Evolutionary conservation across 2,329 filamentous ascomycete species (phyloP).

Genomic region (Penicillium brasilianum): DNA sequence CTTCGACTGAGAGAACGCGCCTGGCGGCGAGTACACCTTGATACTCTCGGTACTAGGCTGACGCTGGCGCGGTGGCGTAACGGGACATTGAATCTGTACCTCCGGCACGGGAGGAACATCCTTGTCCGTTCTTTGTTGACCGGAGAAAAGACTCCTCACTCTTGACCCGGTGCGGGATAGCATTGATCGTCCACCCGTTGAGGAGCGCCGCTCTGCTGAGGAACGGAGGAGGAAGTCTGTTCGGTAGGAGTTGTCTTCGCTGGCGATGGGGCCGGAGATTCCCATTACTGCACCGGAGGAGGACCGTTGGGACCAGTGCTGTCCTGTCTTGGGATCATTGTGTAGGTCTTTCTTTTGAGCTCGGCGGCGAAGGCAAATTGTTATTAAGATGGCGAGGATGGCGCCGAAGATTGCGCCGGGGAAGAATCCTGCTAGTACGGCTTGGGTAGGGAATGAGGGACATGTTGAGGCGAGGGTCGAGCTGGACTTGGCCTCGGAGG

Average conservation of each 20-base stretch:
- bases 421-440: slow-evolving; percentile 53
- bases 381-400: slow-evolving; percentile 60
- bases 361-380: slow-evolving; percentile 42
- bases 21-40: slow-evolving; percentile 52
- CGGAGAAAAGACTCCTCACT: slow-evolving; percentile 45
- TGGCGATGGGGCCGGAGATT: slow-evolving; percentile 52
- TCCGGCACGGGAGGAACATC: slow-evolving; percentile 28
- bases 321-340: slow-evolving; percentile 31
- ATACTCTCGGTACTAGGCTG: slow-evolving; percentile 52
- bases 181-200: slow-evolving; percentile 37
- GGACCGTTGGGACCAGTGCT: slow-evolving; percentile 40
- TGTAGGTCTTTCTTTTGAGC: slow-evolving; percentile 28
- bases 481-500: slow-evolving; percentile 24
- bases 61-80: slow-evolving; percentile 31
- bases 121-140: slow-evolving; percentile 28
- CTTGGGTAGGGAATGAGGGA: slow-evolving; percentile 47
- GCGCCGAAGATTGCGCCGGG: slow-evolving; percentile 51
- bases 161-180: slow-evolving; percentile 43
- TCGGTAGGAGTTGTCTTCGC: slow-evolving; percentile 48
- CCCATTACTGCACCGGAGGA: slow-evolving; percentile 40
- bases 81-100: slow-evolving; percentile 24
- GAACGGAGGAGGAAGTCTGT: slow-evolving; percentile 50
- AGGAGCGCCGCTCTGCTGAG: slow-evolving; percentile 28
- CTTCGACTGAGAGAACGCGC: slow-evolving; percentile 34
- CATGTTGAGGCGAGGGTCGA: slow-evolving; percentile 30